Evolutionary conservation across 2,329 filamentous ascomycete species (phyloP), one percentile per base, ranked within the genome.

Genomic region (Metarhizium sp.): DNA sequence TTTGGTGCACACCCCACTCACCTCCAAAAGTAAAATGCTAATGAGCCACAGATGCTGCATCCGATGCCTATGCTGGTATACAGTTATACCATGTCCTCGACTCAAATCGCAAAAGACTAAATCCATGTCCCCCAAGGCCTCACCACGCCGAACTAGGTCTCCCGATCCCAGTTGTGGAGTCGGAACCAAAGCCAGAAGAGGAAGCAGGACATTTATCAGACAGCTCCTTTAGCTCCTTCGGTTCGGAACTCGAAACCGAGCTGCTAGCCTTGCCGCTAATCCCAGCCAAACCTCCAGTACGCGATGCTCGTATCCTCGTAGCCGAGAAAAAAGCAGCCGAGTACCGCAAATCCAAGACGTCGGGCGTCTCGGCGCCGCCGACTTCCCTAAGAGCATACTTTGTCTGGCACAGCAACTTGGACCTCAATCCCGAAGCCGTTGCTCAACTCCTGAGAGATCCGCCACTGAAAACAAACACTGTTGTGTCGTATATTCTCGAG

Each of bases 41-140:
- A 11, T n/a, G 20, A 25, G 7, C 32, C 20, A 2, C 34, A 88
- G 85, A 92, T 69, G 84, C 89, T 10, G 90, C 90, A 13, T 85
- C 88, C 1, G 90, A 95, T 67, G 87, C 90, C 0, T 96, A 96
- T 66, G 90, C 88, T 57, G 82, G 85, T 47, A 71, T 87, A 11
- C 86, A 89, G 55, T 73, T 96, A 1, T 95, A 83, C 64, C 76
- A 89, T 57, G 77, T 79, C 1, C 73, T 96, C 48, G 86, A 96
- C 56, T 72, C 80, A 51, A 81, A 87, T 62, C 78, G 92, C 16
- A 75, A 81, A 61, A 73, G 75, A 6, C 74, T 96, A 58, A 70
- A 81, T 13, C 90, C 90, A 1, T 78, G 73, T 2, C 92, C 92
- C 5, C 87, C 88, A 3, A 75, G 81, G 6, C 90, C 91, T 1